These are phyloP conservation scores for Patellaria atrata DNA, from an alignment of 495 filamentous ascomycete genomes.

Conservation along the genomic window DNA sequence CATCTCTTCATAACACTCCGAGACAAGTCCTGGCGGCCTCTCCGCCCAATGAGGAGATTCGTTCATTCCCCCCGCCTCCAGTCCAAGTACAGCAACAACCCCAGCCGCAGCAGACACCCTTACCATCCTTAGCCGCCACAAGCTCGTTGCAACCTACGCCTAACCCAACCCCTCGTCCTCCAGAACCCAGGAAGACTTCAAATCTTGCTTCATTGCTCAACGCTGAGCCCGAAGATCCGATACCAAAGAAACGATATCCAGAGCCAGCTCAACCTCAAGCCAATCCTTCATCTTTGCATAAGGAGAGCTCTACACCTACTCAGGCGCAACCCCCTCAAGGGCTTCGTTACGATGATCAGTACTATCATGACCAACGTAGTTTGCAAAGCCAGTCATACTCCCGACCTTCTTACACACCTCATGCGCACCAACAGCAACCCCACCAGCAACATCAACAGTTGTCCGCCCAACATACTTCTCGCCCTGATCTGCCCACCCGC, in stretches of 20 bases:
- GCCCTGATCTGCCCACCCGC: slow-evolving; percentile 2
- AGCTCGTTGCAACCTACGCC: slow-evolving; percentile 5
- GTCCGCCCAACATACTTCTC: slow-evolving; percentile 7
- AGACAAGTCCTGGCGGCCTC: slow-evolving; percentile 4
- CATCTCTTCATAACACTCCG: slow-evolving; percentile 3
- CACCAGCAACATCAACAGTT: slow-evolving; percentile 13
- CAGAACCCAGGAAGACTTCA: slow-evolving; percentile 17
- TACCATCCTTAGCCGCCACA: slow-evolving; percentile 3
- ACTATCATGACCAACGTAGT: too few relatives aligned
- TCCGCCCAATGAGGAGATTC: slow-evolving; percentile 15
- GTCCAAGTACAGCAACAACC: slow-evolving; percentile 5
- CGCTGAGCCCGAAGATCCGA: slow-evolving; percentile 18
- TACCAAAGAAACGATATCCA: slow-evolving; percentile 13
- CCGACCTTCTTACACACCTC: slow-evolving; percentile 10
- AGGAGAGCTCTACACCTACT: slow-evolving; percentile 2
- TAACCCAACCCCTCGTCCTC: slow-evolving; percentile 11
- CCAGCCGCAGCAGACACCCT: slow-evolving; percentile 3
- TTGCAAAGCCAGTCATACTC: slow-evolving; percentile 9
- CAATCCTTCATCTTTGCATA: slow-evolving; percentile 6
- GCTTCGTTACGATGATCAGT: slow-evolving; percentile 7
- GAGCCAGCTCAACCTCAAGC: slow-evolving; percentile 8
- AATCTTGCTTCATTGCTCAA: slow-evolving; percentile 15
- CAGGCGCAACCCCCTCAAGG: slow-evolving; percentile 6
- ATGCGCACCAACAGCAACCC: slow-evolving; percentile 14
- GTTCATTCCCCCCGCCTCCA: slow-evolving; percentile 6